A percentile compares a stretch with the other conserved stretches of the same genome.
phyloP scores from a whole-genome alignment of 1,284 basidiomycete species.

The Stygiomarasmius scandens region DNA sequence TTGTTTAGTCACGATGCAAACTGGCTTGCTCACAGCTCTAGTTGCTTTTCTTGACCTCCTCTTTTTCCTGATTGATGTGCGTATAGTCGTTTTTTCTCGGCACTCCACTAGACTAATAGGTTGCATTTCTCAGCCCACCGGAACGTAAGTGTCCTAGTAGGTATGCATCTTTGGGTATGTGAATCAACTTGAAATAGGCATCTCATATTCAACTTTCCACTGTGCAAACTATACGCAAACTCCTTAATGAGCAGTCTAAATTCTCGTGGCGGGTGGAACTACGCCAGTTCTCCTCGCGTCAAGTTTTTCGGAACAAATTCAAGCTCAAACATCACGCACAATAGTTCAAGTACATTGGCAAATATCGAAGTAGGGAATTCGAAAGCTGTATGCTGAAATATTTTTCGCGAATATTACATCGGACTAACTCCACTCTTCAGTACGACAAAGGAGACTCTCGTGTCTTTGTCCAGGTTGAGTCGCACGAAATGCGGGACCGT shows the following conservation, averaged over 20 bases:
- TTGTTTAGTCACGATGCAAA: slow-evolving; percentile 40
- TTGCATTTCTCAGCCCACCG: slow-evolving; percentile 25
- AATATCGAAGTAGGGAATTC: not conserved
- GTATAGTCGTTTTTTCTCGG: slow-evolving; percentile 11
- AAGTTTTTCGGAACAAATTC: not conserved
- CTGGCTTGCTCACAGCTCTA: slow-evolving; percentile 36
- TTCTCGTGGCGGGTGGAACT: slow-evolving; percentile 35
- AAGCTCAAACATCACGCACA: not conserved
- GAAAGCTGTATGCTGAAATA: no score
- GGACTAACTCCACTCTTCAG: not conserved
- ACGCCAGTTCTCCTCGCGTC: slow-evolving; percentile 6
- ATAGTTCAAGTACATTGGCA: not conserved
- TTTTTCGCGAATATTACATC: no score
- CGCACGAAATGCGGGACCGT: slow-evolving; percentile 23
- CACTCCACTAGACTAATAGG: not conserved
- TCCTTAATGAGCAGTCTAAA: slow-evolving; percentile 46
- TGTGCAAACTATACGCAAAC: slow-evolving; percentile 48
- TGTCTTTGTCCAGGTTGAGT: slow-evolving; percentile 27
- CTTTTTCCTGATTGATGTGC: slow-evolving; percentile 35
- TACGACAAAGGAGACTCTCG: not conserved
- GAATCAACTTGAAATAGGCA: slow-evolving; percentile 27
- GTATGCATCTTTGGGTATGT: not conserved
- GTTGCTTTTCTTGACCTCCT: slow-evolving; percentile 36
- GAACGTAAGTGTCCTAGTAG: slow-evolving; percentile 25
- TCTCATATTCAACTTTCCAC: slow-evolving; percentile 43